Conservation (phyloP, 208 protist species). For the Leishmania tarentolae region DNA sequence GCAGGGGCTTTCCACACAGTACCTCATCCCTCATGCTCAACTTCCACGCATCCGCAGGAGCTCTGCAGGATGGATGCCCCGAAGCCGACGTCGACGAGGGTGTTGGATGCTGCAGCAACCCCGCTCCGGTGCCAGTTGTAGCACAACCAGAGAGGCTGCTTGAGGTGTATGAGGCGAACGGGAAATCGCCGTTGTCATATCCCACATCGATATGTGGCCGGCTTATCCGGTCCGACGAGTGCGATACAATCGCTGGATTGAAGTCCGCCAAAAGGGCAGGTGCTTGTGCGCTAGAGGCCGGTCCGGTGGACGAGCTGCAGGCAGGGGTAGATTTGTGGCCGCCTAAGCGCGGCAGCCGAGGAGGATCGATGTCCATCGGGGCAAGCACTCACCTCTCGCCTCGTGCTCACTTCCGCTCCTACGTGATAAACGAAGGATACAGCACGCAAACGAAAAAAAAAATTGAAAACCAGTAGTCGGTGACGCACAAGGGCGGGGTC, state of each 20-base stretch:
- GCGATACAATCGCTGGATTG: slow-evolving; percentile 5
- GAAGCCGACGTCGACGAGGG: background rate
- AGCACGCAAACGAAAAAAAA: background rate
- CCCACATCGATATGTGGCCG: slow-evolving; percentile 27
- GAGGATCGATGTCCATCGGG: slow-evolving; percentile 17
- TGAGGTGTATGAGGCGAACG: slow-evolving; percentile 4
- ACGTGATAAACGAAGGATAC: background rate
- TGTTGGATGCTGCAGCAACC: slow-evolving; percentile 2
- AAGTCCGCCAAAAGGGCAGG: slow-evolving; percentile 6
- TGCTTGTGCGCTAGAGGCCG: background rate
- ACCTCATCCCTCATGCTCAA: slow-evolving; percentile 21
- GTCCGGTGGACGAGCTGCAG: background rate
- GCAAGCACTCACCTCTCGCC: background rate
- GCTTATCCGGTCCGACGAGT: slow-evolving; percentile 6
- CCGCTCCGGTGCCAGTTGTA: slow-evolving; percentile 7
- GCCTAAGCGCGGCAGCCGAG: slow-evolving; percentile 23
- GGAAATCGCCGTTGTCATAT: slow-evolving; percentile 24
- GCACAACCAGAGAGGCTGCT: background rate
- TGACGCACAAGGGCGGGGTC: background rate
- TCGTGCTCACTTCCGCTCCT: background rate
- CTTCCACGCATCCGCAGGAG: slow-evolving; percentile 9
- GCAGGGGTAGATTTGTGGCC: slow-evolving; percentile 10
- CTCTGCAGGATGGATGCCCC: background rate
- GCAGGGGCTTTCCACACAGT: background rate
- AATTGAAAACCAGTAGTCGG: background rate